Conservation (phyloP, 2,329 filamentous ascomycete genomes). For the Elsinoe ampelina region DNA sequence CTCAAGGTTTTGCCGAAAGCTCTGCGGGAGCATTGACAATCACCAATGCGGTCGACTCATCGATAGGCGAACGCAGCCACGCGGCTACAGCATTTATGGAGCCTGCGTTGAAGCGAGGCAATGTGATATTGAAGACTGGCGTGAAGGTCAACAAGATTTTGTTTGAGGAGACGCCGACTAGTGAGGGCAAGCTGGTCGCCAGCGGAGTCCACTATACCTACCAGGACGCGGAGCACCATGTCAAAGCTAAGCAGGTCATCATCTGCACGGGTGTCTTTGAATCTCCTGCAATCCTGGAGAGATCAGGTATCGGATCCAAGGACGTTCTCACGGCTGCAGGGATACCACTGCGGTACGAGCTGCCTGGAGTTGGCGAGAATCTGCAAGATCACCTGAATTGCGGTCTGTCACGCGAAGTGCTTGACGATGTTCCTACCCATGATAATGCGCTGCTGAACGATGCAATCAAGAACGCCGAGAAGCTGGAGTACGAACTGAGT, state of each 20-base stretch:
- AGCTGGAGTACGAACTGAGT: slow-evolving; percentile 29
- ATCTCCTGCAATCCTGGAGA: slow-evolving; percentile 57
- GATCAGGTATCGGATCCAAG: slow-evolving; percentile 42
- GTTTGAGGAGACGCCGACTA: slow-evolving; percentile 10
- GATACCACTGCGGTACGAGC: slow-evolving; percentile 47
- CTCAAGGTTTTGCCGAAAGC: slow-evolving; percentile 10
- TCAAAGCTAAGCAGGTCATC: slow-evolving; percentile 54
- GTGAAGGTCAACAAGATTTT: slow-evolving; percentile 16
- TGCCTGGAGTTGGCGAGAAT: slow-evolving; percentile 56
- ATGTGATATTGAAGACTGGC: slow-evolving; percentile 17
- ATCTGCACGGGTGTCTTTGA: slow-evolving; percentile 73
- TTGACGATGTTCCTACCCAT: slow-evolving; percentile 16
- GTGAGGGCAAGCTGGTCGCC: slow-evolving; percentile 18
- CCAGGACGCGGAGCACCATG: slow-evolving; percentile 27
- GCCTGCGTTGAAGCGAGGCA: slow-evolving; percentile 17
- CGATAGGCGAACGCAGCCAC: slow-evolving; percentile 20
- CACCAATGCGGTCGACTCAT: slow-evolving; percentile 13
- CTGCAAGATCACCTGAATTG: slow-evolving; percentile 49
- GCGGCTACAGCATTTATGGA: slow-evolving; percentile 20
- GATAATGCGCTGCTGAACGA: slow-evolving; percentile 11
- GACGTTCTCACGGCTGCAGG: slow-evolving; percentile 37
- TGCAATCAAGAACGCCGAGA: slow-evolving; percentile 49
- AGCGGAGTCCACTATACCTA: slow-evolving; percentile 34
- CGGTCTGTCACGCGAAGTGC: slow-evolving; percentile 19
- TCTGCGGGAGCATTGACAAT: slow-evolving; percentile 5